Conservation (phyloP, 371 early-diverging fungal genomes). For the Fennellomyces sp. region DNA sequence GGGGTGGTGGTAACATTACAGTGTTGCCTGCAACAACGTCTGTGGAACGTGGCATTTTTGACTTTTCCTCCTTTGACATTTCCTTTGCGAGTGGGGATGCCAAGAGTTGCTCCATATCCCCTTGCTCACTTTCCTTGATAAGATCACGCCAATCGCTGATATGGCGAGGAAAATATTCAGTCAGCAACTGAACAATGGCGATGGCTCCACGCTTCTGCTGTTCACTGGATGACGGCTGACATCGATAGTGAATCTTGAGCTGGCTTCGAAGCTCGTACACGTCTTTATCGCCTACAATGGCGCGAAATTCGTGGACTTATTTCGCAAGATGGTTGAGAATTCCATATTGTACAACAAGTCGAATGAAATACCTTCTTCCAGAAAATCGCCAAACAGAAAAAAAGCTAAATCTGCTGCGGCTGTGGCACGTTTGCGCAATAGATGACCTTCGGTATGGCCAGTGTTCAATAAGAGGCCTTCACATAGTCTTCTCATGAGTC, state of each 20-base stretch:
- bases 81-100: constrained; percentile 32
- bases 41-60: constrained; percentile 28
- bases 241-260: constrained; percentile 83
- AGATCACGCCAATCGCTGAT: constrained; percentile 91
- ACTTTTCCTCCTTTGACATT: constrained; percentile 20
- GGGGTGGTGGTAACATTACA: constrained; percentile 55
- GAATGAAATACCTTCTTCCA: constrained; percentile 71
- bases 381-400: constrained; percentile 89
- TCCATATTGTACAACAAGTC: not conserved
- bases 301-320: constrained; percentile 64
- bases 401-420: constrained; percentile 87
- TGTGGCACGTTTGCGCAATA: constrained; percentile 65
- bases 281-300: constrained; percentile 74
- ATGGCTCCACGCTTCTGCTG: constrained; percentile 75
- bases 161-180: constrained; percentile 35
- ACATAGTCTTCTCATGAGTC: constrained; percentile 82
- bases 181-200: constrained; percentile 73
- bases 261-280: constrained; percentile 77
- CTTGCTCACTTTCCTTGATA: constrained; percentile 77
- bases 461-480: constrained; percentile 85
- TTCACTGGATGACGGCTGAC: constrained; percentile 66
- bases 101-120: constrained; percentile 67
- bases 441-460: constrained; percentile 66
- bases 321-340: not conserved
- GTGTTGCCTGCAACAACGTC: constrained; percentile 12